Conservation (phyloP, 1,284 basidiomycete genomes). For the Inonotus hispidus region DNA sequence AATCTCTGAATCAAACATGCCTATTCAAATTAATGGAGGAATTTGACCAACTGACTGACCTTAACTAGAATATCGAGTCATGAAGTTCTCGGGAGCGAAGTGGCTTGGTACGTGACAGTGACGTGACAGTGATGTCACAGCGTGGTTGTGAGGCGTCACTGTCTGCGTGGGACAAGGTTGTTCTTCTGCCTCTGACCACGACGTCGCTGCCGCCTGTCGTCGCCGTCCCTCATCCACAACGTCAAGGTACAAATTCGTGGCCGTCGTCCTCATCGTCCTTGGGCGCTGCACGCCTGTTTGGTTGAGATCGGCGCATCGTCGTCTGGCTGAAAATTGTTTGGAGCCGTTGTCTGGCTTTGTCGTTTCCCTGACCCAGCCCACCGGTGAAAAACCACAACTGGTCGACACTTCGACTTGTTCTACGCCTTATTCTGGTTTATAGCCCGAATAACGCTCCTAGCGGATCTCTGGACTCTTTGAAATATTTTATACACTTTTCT, state of each 20-base stretch:
- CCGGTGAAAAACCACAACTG: slow-evolving; percentile 6
- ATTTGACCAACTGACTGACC: background rate
- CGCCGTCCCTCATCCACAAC: slow-evolving; percentile 4
- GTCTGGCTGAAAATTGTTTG: background rate
- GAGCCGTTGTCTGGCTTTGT: slow-evolving; percentile 6
- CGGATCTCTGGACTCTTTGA: slow-evolving; percentile 5
- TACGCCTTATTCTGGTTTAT: background rate
- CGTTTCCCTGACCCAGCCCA: slow-evolving; percentile 4
- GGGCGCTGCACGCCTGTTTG: background rate
- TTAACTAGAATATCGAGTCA: background rate
- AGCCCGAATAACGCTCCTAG: background rate
- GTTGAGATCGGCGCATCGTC: background rate
- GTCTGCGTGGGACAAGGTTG: background rate
- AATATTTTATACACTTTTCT: slow-evolving; percentile 17
- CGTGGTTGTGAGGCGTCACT: background rate
- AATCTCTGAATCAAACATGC: background rate
- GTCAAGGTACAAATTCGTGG: background rate
- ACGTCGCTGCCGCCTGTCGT: slow-evolving; percentile 8
- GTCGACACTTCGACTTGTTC: background rate
- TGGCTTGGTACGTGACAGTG: background rate
- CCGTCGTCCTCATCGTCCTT: background rate
- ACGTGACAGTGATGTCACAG: background rate
- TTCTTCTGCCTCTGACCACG: slow-evolving; percentile 12
- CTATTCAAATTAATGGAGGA: too few species aligned
- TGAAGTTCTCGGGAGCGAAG: background rate